These are phyloP conservation scores for Rhododendron ovatum DNA, from an alignment of 148 eudicot genomes.

Conservation along the genomic window DNA sequence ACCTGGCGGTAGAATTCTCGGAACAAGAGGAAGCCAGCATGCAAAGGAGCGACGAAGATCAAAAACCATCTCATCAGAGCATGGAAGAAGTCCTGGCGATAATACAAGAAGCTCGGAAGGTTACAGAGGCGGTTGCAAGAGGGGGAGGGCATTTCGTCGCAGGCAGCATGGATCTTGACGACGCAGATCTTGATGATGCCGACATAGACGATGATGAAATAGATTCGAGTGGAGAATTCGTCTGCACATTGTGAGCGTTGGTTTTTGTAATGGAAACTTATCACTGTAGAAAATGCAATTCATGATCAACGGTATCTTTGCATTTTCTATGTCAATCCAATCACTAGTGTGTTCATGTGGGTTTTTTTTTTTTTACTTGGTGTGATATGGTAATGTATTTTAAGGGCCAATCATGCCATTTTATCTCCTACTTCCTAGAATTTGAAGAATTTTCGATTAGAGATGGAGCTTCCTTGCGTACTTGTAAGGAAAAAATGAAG, in stretches of 20 bases:
- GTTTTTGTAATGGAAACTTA: not conserved
- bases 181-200: conserved; percentile 63
- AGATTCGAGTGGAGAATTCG: conserved; percentile 62
- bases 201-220: conserved; percentile 56
- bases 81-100: conserved; percentile 50
- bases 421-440: not conserved
- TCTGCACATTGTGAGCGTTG: conserved; percentile 28
- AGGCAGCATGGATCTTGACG: conserved; percentile 59
- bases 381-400: not conserved
- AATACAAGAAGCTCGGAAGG: conserved; percentile 55
- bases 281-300: not conserved
- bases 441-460: not conserved
- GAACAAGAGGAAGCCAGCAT: conserved; percentile 46
- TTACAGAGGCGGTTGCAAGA: conserved; percentile 24
- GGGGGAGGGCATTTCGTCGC: conserved; percentile 19
- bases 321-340: not conserved
- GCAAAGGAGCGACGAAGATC: conserved; percentile 32
- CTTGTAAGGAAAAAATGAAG: not conserved
- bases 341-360: not conserved
- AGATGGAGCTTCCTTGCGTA: not conserved
- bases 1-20: conserved; percentile 63
- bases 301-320: not conserved
- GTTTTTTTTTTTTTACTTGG: not conserved
- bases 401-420: not conserved
- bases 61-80: conserved; percentile 46